Base-by-base conservation (phyloP, 495 filamentous ascomycete genomes). In the Cairneyella variabilis region DNA sequence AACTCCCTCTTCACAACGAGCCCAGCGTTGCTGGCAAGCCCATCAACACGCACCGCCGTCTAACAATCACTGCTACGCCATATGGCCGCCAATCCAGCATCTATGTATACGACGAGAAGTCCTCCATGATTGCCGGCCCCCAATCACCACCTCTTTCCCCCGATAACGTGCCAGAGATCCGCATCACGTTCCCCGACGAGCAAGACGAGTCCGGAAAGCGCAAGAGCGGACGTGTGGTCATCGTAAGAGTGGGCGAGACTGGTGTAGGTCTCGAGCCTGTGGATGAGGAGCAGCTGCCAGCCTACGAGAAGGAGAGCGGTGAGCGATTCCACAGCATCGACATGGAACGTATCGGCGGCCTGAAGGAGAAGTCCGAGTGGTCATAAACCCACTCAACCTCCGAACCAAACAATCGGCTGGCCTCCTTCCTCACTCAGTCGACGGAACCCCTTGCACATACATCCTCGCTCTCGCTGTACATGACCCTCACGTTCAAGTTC, bases 111-210 rank as follows among this genome's bases (percentile, higher is more conserved):
- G 83, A 86, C 59, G 86, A 90, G 67, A 81, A 76, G 60, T 71
- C 75, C 51, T 77, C 80, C 48, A 79, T 95, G 59, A 82, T 93
- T 54, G 77, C 82, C 38, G 85, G 85, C 66, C 86, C 88, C 20
- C 76, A 77, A 40, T 83, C 79, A 37, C 88, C 89, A 14, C 89
- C 91, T 23, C 69, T 84, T 40, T 91, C 88, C 51, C 89, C 89
- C n/a, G 46, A 55, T 28, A 76, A 77, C 51, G 81, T 97, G 11
- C 93, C 93, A 10, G 90, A 97, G 70, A 98, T 98, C 64, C 89
- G 91, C 67, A 96, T 98, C 64, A 98, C 93, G 0, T 97, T 98
- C 73, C 93, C 93, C 12, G 93, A 98, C 59, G 92, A 97, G 76
- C 81, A 87, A 47, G 92, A 91, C 61, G 87, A 96, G 59, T 82